Base-by-base conservation (phyloP, 177 flowering plant species). In the Vitis hybrid region DNA sequence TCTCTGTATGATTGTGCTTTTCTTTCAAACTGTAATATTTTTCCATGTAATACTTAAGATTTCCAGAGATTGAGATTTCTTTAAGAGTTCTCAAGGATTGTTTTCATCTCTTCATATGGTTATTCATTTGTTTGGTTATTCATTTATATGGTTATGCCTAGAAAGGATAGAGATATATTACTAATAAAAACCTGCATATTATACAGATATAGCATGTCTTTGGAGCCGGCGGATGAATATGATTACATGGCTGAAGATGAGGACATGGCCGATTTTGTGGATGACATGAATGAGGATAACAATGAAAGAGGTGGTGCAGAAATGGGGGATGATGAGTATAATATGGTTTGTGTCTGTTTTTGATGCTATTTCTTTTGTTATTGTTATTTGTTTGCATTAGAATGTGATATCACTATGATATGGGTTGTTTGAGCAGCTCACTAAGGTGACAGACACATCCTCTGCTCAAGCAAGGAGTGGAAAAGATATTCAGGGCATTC, bases 401-500 rank as follows among this genome's bases (percentile, higher is more conserved):
- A 24, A n/a, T 30, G 57, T 2, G 54, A 56, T 52, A 15, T 52
- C n/a, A 13, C 3, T 70, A 10, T 40, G 30, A 12, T 40, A 8
- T 55, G 8, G 49, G 50, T 63, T 66, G 35, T 68, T 62, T 66
- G 64, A 18, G 60, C 76, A 84, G 88, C 80, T 81, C 56, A 79
- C 76, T 6, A 83, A 80, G 75, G 81, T 76, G 59, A 81, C 85
- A 1, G 89, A 85, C 77, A 86, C 87, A 52, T 84, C 87, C 14
- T 70, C 86, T 19, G 67, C 76, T 3, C 81, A 80, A 74, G 89
- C 89, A 13, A 75, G 87, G 68, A 79, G 62, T 62, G 89, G 89
- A 4, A 82, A 79, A 62, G 89, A 86, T 70, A 74, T 86, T 57
- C 89, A 86, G 64, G 88, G 88, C 7, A 85, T 85, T 66, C 86